Percentiles rank a stretch among this genome's conserved stretches.
These are phyloP conservation scores for Toxicodendron radicans DNA, from an alignment of 345 rosid genomes.

Conservation along the genomic window DNA sequence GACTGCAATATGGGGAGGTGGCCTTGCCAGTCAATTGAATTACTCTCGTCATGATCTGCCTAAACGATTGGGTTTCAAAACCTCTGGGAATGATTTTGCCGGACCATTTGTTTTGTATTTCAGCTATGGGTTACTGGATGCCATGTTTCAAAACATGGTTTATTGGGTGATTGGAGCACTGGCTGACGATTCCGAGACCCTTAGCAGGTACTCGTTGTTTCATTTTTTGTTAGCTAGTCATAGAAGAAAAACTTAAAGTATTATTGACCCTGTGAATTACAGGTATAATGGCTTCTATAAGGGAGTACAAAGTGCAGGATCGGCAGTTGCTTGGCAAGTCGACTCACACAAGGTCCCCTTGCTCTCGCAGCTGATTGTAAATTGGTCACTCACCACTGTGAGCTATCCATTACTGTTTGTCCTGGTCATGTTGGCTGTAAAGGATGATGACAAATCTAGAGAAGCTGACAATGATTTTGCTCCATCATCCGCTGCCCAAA, in stretches of 20 bases:
- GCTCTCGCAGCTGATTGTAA: slow-evolving; percentile 42
- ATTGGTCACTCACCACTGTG: slow-evolving; percentile 57
- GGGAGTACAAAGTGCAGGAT: slow-evolving; percentile 73
- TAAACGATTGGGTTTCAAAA: slow-evolving; percentile 49
- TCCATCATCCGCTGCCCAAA: slow-evolving; percentile 3
- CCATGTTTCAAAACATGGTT: slow-evolving; percentile 66
- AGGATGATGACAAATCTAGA: slow-evolving; percentile 31
- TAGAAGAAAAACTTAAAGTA: too few relatives aligned
- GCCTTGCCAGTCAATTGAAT: slow-evolving; percentile 52
- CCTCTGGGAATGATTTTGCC: slow-evolving; percentile 39
- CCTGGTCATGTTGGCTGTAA: slow-evolving; percentile 49
- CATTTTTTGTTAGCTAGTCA: too few relatives aligned
- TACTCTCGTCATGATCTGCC: slow-evolving; percentile 32
- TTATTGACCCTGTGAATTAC: slow-evolving; percentile 6
- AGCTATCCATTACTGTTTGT: slow-evolving; percentile 52
- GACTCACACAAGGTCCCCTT: slow-evolving; percentile 42
- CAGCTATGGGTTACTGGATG: slow-evolving; percentile 58
- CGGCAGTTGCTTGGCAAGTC: slow-evolving; percentile 72
- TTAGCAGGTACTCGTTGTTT: slow-evolving; percentile 47
- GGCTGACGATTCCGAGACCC: slow-evolving; percentile 67
- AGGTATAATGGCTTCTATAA: slow-evolving; percentile 68
- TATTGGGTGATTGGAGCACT: slow-evolving; percentile 71
- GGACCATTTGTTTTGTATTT: slow-evolving; percentile 64
- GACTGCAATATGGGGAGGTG: slow-evolving; percentile 63
- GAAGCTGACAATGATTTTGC: slow-evolving; percentile 6